Evolutionary conservation across 2,329 filamentous ascomycete species (phyloP), one percentile per base, ranked within the genome.

Genomic region (Aspergillus brunneoviolaceus): DNA sequence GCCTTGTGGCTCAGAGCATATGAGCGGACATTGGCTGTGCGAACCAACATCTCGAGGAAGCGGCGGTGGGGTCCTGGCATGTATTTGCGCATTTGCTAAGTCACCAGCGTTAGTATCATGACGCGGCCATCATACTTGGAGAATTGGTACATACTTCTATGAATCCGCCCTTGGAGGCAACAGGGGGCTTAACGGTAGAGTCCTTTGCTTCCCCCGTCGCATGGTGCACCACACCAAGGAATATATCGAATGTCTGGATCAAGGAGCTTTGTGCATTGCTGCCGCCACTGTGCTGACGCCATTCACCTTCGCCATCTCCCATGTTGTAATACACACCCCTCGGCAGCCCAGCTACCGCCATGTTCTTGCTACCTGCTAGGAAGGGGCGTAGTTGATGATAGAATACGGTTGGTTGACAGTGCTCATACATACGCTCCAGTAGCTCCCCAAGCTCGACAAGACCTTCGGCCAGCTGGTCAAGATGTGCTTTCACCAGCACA

Each of bases 241-340:
- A 79, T 6, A 82, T 80, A 63, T 85, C 82, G 60, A 83, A 81
- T 21, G 83, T 80, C 52, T 84, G 82, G 3, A 85, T 76, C 50
- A 85, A 63, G 0, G 82, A 83, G 69, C 81, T 84, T 64, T 84
- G 82, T 0, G 80, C 82, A 64, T 85, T 85, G 62, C 82, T 84
- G 0, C 82, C 82, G 2, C 82, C 82, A 33, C 81, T 79, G 59
- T 82, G 81, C 53, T 81, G 79, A 21, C 75, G 74, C 81, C 81
- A 84, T 12, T 78, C 70, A 1, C 81, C 81, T 42, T 76, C 74
- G 0, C 79, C 80, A 7, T 80, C 66, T 3, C 81, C 82, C 45
- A 80, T 71, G 56, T 84, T 81, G 63, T 83, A 84, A 63, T 82
- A 84, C 2, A 84, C 78, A 11, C 82, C 82, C 5, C 77, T 74